Base-by-base conservation (phyloP, 2,329 filamentous ascomycete genomes). In the Stachybotrys elegans region DNA sequence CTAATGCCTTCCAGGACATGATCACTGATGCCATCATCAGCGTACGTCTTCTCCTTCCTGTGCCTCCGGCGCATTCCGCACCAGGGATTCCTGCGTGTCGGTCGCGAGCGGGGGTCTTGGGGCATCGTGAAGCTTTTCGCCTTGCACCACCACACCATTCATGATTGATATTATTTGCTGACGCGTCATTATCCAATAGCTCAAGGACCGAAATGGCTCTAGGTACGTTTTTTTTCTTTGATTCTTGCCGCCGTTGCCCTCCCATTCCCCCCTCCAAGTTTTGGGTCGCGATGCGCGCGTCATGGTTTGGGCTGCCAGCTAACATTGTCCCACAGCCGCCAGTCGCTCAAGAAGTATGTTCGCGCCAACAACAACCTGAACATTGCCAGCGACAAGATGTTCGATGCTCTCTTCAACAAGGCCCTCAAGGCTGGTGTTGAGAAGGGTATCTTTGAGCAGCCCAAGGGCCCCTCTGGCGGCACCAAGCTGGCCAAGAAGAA, bases 401-500 rank as follows among this genome's bases (percentile, higher is more conserved):
- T 81, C 68, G 78, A 77, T 61, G 78, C 77, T 49, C 84, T 90
- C 59, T 89, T 94, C 81, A 93, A 93, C 82, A 86, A 85, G 68
- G 88, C 88, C 43, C 76, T 94, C 63, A 81, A 85, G 70, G 71
- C 75, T 48, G 90, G 90, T 66, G 89, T 91, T 57, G 88, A 94
- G 60, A 90, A 86, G 76, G 88, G 87, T 51, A 78, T 87, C 58
- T 95, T 95, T 64, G 78, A 83, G 61, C 89, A 92, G 67, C 91
- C 90, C 61, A 95, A 95, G 82, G 90, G 89, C 59, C 78, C 88
- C 48, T 95, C 90, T 51, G 90, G 90, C 48, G 86, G 88, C 55
- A 89, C 93, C 69, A 95, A 95, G 84, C 84, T 95, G 48, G 86
- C 85, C 48, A 92, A 92, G 83, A 90, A 89, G 75, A 67, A 75